These are phyloP conservation scores for Geranium rotundifolium DNA, from an alignment of 345 rosid species.

Conservation along the genomic window DNA sequence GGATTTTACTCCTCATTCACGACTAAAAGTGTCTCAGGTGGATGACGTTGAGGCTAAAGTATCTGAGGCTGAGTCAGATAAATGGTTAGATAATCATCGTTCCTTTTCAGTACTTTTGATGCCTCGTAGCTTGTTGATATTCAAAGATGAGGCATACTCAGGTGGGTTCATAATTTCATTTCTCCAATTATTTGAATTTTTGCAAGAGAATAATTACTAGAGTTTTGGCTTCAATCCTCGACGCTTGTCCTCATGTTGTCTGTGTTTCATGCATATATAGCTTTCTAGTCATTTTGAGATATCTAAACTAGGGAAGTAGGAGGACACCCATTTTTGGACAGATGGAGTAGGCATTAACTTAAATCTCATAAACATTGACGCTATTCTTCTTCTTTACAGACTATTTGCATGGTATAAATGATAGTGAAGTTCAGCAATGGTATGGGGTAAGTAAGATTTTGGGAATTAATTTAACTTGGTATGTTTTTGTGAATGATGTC, in stretches of 20 bases:
- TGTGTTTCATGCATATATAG: not conserved
- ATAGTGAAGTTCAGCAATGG: constrained; percentile 33
- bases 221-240: no score
- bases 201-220: not conserved
- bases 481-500: not conserved
- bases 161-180: constrained; percentile 19
- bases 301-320: no score
- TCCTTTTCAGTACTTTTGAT: constrained; percentile 59
- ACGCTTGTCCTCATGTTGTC: not conserved
- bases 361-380: not conserved
- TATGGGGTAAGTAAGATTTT: constrained; percentile 33
- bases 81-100: constrained; percentile 19
- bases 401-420: constrained; percentile 71
- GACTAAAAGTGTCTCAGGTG: constrained; percentile 21
- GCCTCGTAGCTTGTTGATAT: constrained; percentile 79
- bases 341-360: not conserved
- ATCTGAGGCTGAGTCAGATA: constrained; percentile 15
- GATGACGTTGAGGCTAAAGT: constrained; percentile 12
- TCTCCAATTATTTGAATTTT: not conserved
- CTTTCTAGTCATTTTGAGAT: no score
- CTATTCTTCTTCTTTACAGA: constrained; percentile 30
- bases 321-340: no score
- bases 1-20: constrained; percentile 76
- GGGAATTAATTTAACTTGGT: not conserved
- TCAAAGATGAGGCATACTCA: constrained; percentile 66